phyloP scores from a whole-genome alignment of 2,329 filamentous ascomycete species.

The Stemphylium lycopersici region DNA sequence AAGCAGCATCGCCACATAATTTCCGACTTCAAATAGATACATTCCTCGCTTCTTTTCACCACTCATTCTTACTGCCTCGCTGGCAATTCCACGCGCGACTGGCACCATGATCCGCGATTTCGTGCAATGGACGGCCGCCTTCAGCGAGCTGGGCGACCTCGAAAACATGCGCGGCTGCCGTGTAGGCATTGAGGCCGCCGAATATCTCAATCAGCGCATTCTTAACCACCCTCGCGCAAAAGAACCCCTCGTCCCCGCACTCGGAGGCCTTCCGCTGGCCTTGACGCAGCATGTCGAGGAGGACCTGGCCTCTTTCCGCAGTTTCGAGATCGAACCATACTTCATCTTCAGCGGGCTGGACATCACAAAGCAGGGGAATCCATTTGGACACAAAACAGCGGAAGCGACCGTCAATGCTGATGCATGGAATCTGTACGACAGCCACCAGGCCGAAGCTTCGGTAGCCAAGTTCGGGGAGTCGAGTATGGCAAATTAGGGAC shows the following conservation, averaged over 20 bases:
- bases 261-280: constrained; percentile 85
- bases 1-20: neutral
- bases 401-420: constrained; percentile 72
- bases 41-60: neutral
- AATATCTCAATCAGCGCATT: constrained; percentile 78
- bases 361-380: constrained; percentile 71
- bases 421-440: constrained; percentile 88
- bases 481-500: constrained; percentile 57
- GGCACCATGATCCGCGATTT: constrained; percentile 55
- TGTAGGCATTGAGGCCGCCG: constrained; percentile 86
- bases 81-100: constrained; percentile 19
- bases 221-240: constrained; percentile 64
- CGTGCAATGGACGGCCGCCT: constrained; percentile 62
- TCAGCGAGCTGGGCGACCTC: constrained; percentile 65
- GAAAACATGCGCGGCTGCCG: constrained; percentile 74
- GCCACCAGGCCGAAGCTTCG: constrained; percentile 77
- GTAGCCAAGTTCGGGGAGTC: constrained; percentile 86
- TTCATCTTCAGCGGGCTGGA: constrained; percentile 94
- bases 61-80: neutral
- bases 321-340: constrained; percentile 73
- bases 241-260: constrained; percentile 86
- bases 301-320: constrained; percentile 75
- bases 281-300: constrained; percentile 76
- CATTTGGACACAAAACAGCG: constrained; percentile 64
- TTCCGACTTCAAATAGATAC: neutral